A percentile compares a stretch with the other conserved stretches of the same genome.
Evolutionary conservation across 2,329 filamentous ascomycete genomes (phyloP).

Genomic region (Paraconiothyrium sp.): DNA sequence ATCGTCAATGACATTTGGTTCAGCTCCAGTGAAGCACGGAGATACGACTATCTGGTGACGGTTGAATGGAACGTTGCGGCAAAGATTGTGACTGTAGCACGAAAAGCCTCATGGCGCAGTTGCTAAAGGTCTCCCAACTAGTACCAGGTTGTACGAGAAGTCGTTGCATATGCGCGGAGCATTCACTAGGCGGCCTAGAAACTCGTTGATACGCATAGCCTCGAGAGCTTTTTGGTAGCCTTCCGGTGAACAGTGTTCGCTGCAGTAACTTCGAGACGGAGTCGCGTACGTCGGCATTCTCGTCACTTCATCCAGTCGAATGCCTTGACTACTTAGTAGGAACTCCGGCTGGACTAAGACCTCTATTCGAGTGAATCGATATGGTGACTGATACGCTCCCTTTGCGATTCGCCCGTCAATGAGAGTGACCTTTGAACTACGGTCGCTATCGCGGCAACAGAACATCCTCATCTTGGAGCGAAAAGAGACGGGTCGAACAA

Average conservation of each 20-base stretch:
- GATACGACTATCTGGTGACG: constrained; percentile 72
- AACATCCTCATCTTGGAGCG: no score
- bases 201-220: constrained; percentile 79
- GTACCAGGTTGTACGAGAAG: constrained; percentile 77
- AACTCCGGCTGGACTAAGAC: constrained; percentile 77
- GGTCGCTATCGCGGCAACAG: no score
- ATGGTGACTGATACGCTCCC: constrained; percentile 63
- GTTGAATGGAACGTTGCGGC: constrained; percentile 74
- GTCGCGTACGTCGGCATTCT: constrained; percentile 65
- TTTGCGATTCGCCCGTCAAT: constrained; percentile 61
- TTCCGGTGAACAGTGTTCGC: constrained; percentile 71
- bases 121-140: constrained; percentile 71
- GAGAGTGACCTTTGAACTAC: no score
- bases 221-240: constrained; percentile 76
- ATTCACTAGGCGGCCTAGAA: constrained; percentile 73
- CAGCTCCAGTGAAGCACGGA: constrained; percentile 82
- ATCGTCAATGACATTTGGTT: constrained; percentile 77
- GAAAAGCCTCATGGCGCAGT: constrained; percentile 74
- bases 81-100: constrained; percentile 82
- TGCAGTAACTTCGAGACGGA: constrained; percentile 24
- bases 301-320: constrained; percentile 40
- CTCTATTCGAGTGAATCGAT: constrained; percentile 78
- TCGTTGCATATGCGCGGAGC: constrained; percentile 74
- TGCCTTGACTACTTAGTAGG: constrained; percentile 70
- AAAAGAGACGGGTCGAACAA: no score